Base-by-base conservation (phyloP, 768 basidiomycete species). In the Dioszegia hungarica region DNA sequence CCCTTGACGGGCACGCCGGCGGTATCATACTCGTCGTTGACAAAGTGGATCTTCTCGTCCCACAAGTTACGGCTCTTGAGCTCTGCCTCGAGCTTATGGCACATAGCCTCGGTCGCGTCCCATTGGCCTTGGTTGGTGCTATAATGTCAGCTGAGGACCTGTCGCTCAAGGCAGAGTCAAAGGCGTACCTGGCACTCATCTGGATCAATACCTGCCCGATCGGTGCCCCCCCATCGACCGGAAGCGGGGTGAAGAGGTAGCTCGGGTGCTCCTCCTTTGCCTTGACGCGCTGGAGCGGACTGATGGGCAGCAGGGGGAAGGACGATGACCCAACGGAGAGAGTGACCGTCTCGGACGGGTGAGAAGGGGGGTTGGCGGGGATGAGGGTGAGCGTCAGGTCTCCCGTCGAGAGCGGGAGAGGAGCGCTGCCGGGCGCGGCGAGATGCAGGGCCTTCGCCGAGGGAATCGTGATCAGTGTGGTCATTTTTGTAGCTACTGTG, bases 21-120 rank as follows among this genome's bases (percentile, higher is more conserved):
- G 19, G 61, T 67, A 37, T 71, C 66, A 25, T 64, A 68, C 49
- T 74, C 71, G 53, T 71, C 73, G 39, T 71, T 64, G n/a, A 64
- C 62, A 38, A 67, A 72, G 1, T 67, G 54, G 31, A 56, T 57
- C 39, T 52, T 59, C 39, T 74, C 70, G 28, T 72, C 59, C 72
- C 72, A 75, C n/a, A 71, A 60, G 17, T 60, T 55, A 20, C 72
- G 58, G 8, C 57, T 47, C 44, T 70, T 69, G n/a, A 75, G 53
- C 0, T 43, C 50, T 2, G 46, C 43, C 45, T 75, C 72, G 40
- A 75, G 61, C 49, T 56, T 53, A 2, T n/a, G 28, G 12, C 60
- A 56, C 4, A 67, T 54, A 5, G 64, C 57, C 51, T 75, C 70
- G 4, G 69, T 67, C 22, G 60, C 64, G 29, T 73, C 71, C 67